Conservation (phyloP, 257 asterid species). For the Haberlea rhodopensis region DNA sequence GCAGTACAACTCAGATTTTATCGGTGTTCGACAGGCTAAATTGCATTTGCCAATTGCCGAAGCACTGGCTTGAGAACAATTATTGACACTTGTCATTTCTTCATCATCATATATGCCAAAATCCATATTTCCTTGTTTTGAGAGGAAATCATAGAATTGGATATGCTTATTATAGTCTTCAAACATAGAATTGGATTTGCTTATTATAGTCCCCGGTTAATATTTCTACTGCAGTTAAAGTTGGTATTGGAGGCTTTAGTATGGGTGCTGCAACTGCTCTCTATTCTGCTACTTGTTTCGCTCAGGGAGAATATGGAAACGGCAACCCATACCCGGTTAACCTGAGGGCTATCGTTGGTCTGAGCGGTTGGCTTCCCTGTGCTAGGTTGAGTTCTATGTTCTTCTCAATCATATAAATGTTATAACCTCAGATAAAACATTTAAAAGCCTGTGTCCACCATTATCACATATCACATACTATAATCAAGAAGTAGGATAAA, state of each 20-base stretch:
- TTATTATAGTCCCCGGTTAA: too few relatives aligned
- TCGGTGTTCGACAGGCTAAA: background rate
- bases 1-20: background rate
- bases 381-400: constrained; percentile 54
- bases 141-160: too few relatives aligned
- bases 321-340: constrained; percentile 76
- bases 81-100: background rate
- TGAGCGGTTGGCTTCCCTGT: constrained; percentile 97
- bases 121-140: background rate
- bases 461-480: background rate
- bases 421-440: too few relatives aligned
- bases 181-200: too few relatives aligned
- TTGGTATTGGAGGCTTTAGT: constrained; percentile 96
- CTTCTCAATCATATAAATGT: background rate
- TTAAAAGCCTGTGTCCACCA: background rate
- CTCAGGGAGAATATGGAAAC: constrained; percentile 76
- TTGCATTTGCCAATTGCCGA: background rate
- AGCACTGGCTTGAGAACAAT: too few relatives aligned
- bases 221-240: constrained; percentile 93
- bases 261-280: constrained; percentile 96
- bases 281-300: constrained; percentile 88
- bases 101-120: too few relatives aligned
- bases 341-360: constrained; percentile 72
- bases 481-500: background rate
- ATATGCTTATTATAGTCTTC: too few relatives aligned